phyloP scores from a whole-genome alignment of 2,329 filamentous ascomycete species.

The Cucurbitaria berberidis region DNA sequence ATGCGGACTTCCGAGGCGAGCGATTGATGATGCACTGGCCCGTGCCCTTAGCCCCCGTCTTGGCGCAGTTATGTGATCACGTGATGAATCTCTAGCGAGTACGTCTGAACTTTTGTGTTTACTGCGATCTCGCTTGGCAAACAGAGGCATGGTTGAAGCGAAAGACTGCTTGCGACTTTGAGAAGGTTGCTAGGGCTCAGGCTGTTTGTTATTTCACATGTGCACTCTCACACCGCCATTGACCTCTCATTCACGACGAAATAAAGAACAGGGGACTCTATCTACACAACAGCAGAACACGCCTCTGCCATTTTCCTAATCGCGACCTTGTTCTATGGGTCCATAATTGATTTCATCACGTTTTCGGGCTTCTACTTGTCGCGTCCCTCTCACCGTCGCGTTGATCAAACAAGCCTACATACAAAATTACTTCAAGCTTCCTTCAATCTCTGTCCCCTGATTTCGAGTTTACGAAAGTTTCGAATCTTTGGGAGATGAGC shows the following conservation, averaged over 20 bases:
- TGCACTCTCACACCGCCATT: background rate
- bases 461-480: background rate
- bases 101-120: background rate
- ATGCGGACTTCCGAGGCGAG: constrained; percentile 10
- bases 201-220: too few relatives aligned
- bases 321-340: background rate
- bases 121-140: too few relatives aligned
- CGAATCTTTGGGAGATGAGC: background rate
- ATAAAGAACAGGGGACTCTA: background rate
- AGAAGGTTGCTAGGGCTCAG: too few relatives aligned
- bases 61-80: constrained; percentile 3
- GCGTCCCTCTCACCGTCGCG: background rate
- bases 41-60: constrained; percentile 3
- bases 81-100: background rate
- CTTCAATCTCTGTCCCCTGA: background rate
- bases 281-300: background rate
- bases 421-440: background rate
- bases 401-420: background rate
- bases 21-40: constrained; percentile 1
- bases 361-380: background rate
- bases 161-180: too few relatives aligned
- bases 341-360: background rate
- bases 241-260: background rate
- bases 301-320: background rate
- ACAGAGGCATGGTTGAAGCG: too few relatives aligned